Conservation (phyloP, 768 basidiomycete species). For the Boletus pseudo-olivaceus region DNA sequence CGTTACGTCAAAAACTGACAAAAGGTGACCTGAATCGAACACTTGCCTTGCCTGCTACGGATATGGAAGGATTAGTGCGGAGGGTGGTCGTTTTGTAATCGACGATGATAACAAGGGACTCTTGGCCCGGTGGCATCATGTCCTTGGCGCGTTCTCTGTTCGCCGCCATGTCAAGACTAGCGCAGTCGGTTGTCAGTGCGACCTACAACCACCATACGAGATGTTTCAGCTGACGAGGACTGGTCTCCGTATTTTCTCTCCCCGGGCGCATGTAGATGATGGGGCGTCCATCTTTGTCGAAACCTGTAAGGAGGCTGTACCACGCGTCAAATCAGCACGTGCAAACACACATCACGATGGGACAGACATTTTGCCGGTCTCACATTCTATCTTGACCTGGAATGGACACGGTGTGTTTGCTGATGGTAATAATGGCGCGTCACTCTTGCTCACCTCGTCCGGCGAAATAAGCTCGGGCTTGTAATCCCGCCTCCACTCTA, state of each 20-base stretch:
- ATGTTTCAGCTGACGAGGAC: slow-evolving; percentile 77
- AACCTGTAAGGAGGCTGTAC: slow-evolving; percentile 72
- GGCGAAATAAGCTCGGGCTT: slow-evolving; percentile 82
- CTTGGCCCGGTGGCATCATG: slow-evolving; percentile 81
- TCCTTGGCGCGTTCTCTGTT: slow-evolving; percentile 84
- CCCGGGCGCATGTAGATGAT: slow-evolving; percentile 89
- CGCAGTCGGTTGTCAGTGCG: not conserved
- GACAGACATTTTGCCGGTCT: slow-evolving; percentile 84
- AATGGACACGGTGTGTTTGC: not conserved
- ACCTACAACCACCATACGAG: slow-evolving; percentile 83
- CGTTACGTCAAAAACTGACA: not conserved
- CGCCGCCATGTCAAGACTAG: slow-evolving; percentile 4
- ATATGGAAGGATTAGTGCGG: slow-evolving; percentile 80
- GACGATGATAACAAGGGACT: slow-evolving; percentile 77
- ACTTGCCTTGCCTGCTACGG: slow-evolving; percentile 70
- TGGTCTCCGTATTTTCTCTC: slow-evolving; percentile 76
- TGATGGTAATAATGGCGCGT: not conserved
- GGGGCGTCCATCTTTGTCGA: slow-evolving; percentile 83
- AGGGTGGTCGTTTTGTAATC: slow-evolving; percentile 84
- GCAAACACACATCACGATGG: not conserved
- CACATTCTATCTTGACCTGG: slow-evolving; percentile 69
- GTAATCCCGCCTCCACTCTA: slow-evolving; percentile 84
- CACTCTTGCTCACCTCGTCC: slow-evolving; percentile 49
- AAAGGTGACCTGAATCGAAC: not conserved
- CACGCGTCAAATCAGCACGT: not conserved